phyloP scores from a whole-genome alignment of 2,329 filamentous ascomycete genomes.

The Cladophialophora yegresii region DNA sequence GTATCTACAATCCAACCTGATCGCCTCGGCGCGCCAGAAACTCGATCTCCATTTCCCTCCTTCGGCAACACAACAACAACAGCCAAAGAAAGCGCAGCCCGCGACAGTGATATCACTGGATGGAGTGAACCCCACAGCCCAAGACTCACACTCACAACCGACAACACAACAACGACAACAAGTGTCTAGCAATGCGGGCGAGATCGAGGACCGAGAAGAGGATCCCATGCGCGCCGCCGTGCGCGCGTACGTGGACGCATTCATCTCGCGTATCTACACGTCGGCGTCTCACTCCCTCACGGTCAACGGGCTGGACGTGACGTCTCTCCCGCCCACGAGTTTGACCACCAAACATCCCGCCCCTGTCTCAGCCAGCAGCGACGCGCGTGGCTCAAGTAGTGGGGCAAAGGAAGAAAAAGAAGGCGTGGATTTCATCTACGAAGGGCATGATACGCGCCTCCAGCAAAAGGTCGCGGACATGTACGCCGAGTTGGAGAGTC shows the following conservation, averaged over 20 bases:
- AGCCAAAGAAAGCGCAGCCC: conserved; percentile 35
- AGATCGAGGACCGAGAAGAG: conserved; percentile 30
- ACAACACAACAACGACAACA: neutral
- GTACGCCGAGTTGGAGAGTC: conserved; percentile 51
- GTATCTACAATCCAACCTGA: conserved; percentile 52
- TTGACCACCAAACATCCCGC: neutral
- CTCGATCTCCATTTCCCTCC: conserved; percentile 53
- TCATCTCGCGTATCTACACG: conserved; percentile 49
- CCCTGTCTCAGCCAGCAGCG: neutral
- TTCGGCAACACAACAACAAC: conserved; percentile 44
- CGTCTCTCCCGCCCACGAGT: conserved; percentile 19
- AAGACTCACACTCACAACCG: neutral
- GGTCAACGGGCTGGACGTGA: conserved; percentile 51
- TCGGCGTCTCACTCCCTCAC: conserved; percentile 49
- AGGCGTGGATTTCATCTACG: conserved; percentile 49
- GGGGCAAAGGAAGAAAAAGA: conserved; percentile 40
- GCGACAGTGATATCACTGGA: conserved; percentile 47
- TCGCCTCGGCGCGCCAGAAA: conserved; percentile 50
- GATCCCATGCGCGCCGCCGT: conserved; percentile 35
- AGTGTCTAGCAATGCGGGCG: neutral
- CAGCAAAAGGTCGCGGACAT: conserved; percentile 48
- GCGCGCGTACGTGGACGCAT: conserved; percentile 39
- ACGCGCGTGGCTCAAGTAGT: neutral
- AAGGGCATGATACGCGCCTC: conserved; percentile 49
- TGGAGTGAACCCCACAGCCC: conserved; percentile 35